Percentiles rank a stretch among this genome's conserved stretches.
Evolutionary conservation across 2,329 filamentous ascomycete genomes (phyloP).

Genomic region (Aspergillus viridinutans): DNA sequence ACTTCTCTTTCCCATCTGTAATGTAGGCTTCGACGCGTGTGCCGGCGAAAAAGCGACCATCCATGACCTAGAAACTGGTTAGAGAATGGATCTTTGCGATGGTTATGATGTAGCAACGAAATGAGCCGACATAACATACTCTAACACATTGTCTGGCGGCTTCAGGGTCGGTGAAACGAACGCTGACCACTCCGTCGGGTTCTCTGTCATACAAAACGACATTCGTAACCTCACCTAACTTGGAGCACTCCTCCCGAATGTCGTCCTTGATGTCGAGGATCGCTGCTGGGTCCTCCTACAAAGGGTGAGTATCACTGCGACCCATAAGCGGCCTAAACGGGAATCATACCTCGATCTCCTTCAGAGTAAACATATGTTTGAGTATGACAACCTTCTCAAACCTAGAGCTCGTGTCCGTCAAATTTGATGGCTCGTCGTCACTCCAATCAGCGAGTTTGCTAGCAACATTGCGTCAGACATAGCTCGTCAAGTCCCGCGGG

Average conservation of each 20-base stretch:
- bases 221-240: conserved; percentile 83
- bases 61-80: conserved; percentile 54
- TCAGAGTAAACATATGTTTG: conserved; percentile 86
- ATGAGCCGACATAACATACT: conserved; percentile 25
- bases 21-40: conserved; percentile 67
- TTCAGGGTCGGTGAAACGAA: conserved; percentile 70
- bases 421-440: conserved; percentile 69
- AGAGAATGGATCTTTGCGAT: conserved; percentile 1
- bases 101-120: neutral
- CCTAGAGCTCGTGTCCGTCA: conserved; percentile 53
- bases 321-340: neutral
- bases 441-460: conserved; percentile 94
- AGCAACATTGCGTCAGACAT: conserved; percentile 14
- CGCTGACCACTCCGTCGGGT: conserved; percentile 74
- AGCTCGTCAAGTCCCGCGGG: neutral
- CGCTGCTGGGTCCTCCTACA: conserved; percentile 68
- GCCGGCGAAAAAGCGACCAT: conserved; percentile 74
- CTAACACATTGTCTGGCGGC: conserved; percentile 67
- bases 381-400: conserved; percentile 82
- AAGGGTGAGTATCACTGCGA: conserved; percentile 8
- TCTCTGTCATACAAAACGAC: conserved; percentile 88
- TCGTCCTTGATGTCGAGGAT: conserved; percentile 92
- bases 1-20: conserved; percentile 67
- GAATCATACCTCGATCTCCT: conserved; percentile 62
- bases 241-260: conserved; percentile 82